Evolutionary conservation across 371 early-diverging fungal genomes (phyloP), one percentile per base, ranked within the genome.

Genomic region (Mortierella sp.): DNA sequence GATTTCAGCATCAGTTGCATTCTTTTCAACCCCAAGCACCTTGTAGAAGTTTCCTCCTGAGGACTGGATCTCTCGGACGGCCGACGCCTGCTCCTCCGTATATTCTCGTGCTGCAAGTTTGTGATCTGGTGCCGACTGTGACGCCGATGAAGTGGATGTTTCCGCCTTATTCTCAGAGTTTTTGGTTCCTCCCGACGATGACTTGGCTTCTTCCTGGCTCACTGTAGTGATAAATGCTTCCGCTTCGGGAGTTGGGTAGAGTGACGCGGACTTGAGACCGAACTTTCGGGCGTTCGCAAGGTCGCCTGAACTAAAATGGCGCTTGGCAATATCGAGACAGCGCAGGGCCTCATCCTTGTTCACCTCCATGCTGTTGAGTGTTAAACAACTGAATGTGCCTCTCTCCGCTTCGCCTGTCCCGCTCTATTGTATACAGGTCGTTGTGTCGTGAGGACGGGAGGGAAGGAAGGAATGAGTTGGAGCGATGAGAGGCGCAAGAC

Each of bases 311-410:
- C 57, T 78, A 61, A 84, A 86, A 51, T 92, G 87, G 9, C 80
- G 78, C 67, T 89, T 89, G 16, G 96, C 95, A 68, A 96, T 91
- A 5, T 83, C 71, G 4, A 96, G 70, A 64, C 95, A 94, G 14
- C 92, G 82, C 30, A 82, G 46, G 5, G 98, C 97, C 68, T 96
- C 96, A 71, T 96, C 97, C 67, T 86, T 90, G 82, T 97, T 97
- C 61, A 89, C 87, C 69, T 92, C 94, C 95, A 94, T 94, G 18
- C 47, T 21, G 46, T 18, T 26, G 18, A n/a, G 10, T 43, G 41
- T 54, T 21, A 28, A 16, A 31, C 30, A 51, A 28, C 52, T 51
- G 34, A 34, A n/a, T n/a, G n/a, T n/a, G n/a, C n/a, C n/a, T n/a
- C n/a, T n/a, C n/a, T n/a, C n/a, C n/a, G n/a, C n/a, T n/a, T n/a